Conservation (phyloP, 2,329 filamentous ascomycete species). For the Talaromyces islandicus region DNA sequence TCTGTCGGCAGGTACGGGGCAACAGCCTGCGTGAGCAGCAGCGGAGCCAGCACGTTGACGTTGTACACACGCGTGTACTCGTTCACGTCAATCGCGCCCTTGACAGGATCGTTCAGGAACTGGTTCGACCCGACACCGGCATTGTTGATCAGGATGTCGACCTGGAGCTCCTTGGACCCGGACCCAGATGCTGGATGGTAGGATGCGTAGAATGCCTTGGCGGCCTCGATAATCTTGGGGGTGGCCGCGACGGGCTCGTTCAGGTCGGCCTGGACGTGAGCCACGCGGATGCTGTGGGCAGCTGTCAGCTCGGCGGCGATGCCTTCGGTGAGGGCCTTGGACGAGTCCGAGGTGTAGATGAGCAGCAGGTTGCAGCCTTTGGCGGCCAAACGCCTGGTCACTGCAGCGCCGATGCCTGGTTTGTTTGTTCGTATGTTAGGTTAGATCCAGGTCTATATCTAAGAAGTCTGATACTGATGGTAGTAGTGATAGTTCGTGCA, state of each 20-base stretch:
- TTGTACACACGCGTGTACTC: constrained; percentile 69
- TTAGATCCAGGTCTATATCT: neutral
- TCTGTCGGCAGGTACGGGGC: constrained; percentile 64
- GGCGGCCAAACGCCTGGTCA: constrained; percentile 62
- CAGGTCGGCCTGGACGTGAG: constrained; percentile 67
- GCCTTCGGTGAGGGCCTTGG: constrained; percentile 45
- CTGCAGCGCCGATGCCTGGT: constrained; percentile 66
- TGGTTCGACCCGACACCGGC: constrained; percentile 56
- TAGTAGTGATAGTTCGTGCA: constrained; percentile 35
- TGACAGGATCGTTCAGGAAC: constrained; percentile 57
- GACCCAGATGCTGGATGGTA: constrained; percentile 40
- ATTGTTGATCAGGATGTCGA: constrained; percentile 86
- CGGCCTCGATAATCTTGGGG: constrained; percentile 50
- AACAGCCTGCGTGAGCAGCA: constrained; percentile 70
- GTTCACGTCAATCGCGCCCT: constrained; percentile 52
- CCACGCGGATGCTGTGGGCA: constrained; percentile 54
- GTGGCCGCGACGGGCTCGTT: constrained; percentile 55
- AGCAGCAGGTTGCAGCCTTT: constrained; percentile 66
- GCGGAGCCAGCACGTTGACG: constrained; percentile 75
- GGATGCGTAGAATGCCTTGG: constrained; percentile 39
- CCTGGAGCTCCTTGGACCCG: constrained; percentile 47
- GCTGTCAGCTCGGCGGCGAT: constrained; percentile 51
- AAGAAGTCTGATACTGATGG: neutral
- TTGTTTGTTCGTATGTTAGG: constrained; percentile 10
- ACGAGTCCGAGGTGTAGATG: constrained; percentile 64